Base-by-base conservation (phyloP, 2,329 filamentous ascomycete genomes). In the Lasiodiplodia citricola region DNA sequence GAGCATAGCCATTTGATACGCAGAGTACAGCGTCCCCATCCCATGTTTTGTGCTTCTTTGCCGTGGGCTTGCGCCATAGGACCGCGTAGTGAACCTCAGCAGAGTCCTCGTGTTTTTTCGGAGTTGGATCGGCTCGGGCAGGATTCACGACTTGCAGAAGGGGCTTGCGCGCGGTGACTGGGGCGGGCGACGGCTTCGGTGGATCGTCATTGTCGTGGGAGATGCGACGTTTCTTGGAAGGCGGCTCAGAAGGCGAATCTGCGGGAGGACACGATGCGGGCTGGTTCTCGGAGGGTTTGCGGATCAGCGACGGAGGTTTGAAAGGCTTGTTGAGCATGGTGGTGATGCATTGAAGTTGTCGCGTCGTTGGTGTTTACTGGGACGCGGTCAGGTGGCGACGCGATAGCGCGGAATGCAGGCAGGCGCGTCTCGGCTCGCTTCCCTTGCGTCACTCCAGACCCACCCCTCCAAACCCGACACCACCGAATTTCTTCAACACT, bases 11-110 rank as follows among this genome's bases (percentile, higher is more conserved):
- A 44, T 83, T 84, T 2, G 81, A 78, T 3, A 90, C 82, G 4
- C 83, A 82, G 10, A 92, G 81, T 2, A 92, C 83, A 1, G 90
- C 91, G 78, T 93, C 91, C 2, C 90, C 90, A 74, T 92, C 90
- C 90, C 91, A 93, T 5, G 89, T 92, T 76, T 92, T 92, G 78
- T 92, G 88, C 79, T 92, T 93, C 77, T 92, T 92, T 6, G 82
- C 86, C 0, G 89, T 91, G 64, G 86, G 87, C 77, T 91, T 92
- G 23, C 91, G 87, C 75, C 83, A 85, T 18, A 84, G 70, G 0
- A 84, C 83, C 0, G 75, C 80, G 67, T 82, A 84, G 70, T 83
- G 84, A 57, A 73, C 78, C 51, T 81, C 75, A 6, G 71, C 67
- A 13, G 73, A 74, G n/a, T 69, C 67, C 51, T 70, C 71, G 28